Evolutionary conservation across 31 red algal genomes (phyloP).

Genomic region (Odonthalia washingtoniensis): DNA sequence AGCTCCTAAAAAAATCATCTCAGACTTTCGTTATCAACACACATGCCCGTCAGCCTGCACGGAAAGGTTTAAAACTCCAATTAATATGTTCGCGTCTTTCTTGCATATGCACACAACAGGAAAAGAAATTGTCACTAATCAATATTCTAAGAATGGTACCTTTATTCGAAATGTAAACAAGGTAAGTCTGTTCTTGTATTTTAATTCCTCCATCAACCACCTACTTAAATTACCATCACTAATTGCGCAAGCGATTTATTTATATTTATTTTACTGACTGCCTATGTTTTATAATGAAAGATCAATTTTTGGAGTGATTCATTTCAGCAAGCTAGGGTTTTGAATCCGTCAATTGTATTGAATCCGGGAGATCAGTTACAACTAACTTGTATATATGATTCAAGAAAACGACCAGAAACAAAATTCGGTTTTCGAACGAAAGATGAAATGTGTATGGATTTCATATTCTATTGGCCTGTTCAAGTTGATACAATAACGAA

Average conservation of each 20-base stretch:
- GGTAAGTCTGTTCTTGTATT: conserved; percentile 15
- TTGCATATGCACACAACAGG: conserved; percentile 70
- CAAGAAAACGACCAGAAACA: conserved; percentile 48
- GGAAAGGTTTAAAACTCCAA: neutral
- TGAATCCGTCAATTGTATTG: conserved; percentile 41
- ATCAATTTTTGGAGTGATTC: conserved; percentile 69
- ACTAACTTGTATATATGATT: conserved; percentile 63
- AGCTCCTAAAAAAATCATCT: neutral
- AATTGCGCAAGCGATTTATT: neutral
- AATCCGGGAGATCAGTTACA: conserved; percentile 57
- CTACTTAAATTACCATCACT: neutral
- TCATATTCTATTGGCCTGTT: conserved; percentile 57
- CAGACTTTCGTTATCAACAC: conserved; percentile 42
- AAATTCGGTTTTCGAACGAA: conserved; percentile 61
- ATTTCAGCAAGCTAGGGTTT: conserved; percentile 40
- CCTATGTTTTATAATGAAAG: neutral
- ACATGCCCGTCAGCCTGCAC: conserved; percentile 66
- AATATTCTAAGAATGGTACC: conserved; percentile 54
- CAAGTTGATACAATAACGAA: conserved; percentile 42
- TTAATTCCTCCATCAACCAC: too few relatives aligned
- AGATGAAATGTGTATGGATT: conserved; percentile 82
- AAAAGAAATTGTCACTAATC: conserved; percentile 52
- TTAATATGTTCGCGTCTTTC: conserved; percentile 44
- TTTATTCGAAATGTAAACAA: conserved; percentile 59
- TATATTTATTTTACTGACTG: neutral